Evolutionary conservation across 169 alveolate species (phyloP).

Genomic region (Cryptosporidium muris): DNA sequence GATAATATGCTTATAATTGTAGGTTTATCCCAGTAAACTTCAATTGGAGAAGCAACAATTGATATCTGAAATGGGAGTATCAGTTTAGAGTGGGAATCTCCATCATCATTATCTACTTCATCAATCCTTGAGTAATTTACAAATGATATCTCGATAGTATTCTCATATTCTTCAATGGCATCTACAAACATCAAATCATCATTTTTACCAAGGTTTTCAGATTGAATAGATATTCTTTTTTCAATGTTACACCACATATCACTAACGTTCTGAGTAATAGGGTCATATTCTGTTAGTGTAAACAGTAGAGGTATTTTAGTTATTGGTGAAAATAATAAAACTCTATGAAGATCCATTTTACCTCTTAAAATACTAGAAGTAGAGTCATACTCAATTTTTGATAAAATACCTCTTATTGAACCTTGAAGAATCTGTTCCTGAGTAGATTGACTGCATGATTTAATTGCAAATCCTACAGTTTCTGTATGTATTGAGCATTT

Average conservation of each 20-base stretch:
- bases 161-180: slow-evolving; percentile 67
- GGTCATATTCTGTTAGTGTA: slow-evolving; percentile 39
- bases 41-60: slow-evolving; percentile 46
- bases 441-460: neutral
- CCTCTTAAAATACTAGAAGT: slow-evolving; percentile 22
- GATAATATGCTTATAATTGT: slow-evolving; percentile 24
- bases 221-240: neutral
- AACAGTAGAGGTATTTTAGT: slow-evolving; percentile 40
- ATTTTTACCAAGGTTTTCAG: neutral
- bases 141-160: slow-evolving; percentile 42
- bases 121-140: neutral
- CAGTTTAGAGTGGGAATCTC: neutral
- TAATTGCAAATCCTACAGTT: slow-evolving; percentile 29
- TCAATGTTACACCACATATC: slow-evolving; percentile 24
- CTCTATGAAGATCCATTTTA: slow-evolving; percentile 41
- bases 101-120: neutral
- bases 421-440: slow-evolving; percentile 29
- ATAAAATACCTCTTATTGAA: slow-evolving; percentile 38
- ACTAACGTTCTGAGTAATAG: slow-evolving; percentile 15
- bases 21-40: slow-evolving; percentile 66
- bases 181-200: slow-evolving; percentile 44
- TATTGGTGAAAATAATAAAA: slow-evolving; percentile 25
- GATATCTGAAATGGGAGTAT: slow-evolving; percentile 8
- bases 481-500: slow-evolving; percentile 42
- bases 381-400: slow-evolving; percentile 22